Evolutionary conservation across 495 filamentous ascomycete species (phyloP).

Genomic region (Penicillium bialowiezense): DNA sequence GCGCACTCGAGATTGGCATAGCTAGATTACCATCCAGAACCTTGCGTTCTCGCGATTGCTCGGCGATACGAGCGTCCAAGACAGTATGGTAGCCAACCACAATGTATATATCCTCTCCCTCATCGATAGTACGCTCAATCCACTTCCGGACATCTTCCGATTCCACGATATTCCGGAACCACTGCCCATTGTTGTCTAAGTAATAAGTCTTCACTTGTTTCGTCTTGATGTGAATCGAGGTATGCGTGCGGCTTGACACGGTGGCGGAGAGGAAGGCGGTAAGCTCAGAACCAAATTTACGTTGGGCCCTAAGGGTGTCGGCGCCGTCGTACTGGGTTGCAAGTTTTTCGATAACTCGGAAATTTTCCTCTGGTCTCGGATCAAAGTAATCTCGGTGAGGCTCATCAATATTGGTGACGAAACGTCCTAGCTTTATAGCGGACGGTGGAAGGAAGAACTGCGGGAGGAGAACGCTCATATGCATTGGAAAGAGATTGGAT

Average conservation of each 20-base stretch:
- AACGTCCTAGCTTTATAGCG: no score
- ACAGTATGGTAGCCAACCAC: constrained; percentile 12
- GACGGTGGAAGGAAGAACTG: no score
- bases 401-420: no score
- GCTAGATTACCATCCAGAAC: constrained; percentile 7
- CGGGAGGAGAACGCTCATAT: no score
- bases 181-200: constrained; percentile 16
- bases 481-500: no score
- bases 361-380: no score
- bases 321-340: no score
- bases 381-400: no score
- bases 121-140: constrained; percentile 12
- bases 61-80: constrained; percentile 7
- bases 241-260: constrained; percentile 6
- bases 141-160: constrained; percentile 15
- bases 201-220: constrained; percentile 21
- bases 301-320: no score
- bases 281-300: no score
- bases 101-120: constrained; percentile 19
- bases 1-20: constrained; percentile 8
- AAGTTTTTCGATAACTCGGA: no score
- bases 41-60: constrained; percentile 4
- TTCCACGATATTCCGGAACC: constrained; percentile 13
- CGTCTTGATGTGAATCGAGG: constrained; percentile 11
- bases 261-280: constrained; percentile 10